These are phyloP conservation scores for Primulina huaijiensis DNA, from an alignment of 257 asterid genomes.

Conservation along the genomic window DNA sequence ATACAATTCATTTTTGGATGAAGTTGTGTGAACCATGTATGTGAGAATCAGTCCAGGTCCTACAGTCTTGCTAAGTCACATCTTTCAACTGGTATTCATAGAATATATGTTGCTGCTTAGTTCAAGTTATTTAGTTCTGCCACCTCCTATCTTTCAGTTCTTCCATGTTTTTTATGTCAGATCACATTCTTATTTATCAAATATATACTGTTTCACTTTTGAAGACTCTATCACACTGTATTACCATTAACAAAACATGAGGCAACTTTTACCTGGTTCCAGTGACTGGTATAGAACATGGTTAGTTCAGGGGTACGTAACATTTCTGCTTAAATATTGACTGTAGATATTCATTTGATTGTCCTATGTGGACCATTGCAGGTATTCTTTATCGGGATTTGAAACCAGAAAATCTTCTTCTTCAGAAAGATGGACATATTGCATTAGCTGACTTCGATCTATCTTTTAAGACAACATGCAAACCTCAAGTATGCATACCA, in stretches of 20 bases:
- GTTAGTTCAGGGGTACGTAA: conserved; percentile 7
- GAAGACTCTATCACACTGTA: background rate
- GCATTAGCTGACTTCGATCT: background rate
- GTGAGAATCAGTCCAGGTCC: background rate
- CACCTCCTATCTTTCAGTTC: background rate
- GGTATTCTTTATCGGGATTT: conserved; percentile 93
- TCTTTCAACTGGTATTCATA: background rate
- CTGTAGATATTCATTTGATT: conserved; percentile 11
- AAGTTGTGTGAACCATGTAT: background rate
- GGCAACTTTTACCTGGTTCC: background rate
- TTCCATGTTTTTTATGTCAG: background rate
- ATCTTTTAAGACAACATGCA: background rate
- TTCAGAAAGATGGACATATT: conserved; percentile 64
- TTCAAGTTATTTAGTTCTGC: background rate
- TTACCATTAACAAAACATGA: background rate
- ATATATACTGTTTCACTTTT: background rate
- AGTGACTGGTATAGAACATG: background rate
- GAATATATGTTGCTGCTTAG: background rate
- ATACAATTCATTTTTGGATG: background rate
- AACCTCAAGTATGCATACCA: conserved; percentile 64
- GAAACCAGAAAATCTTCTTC: conserved; percentile 92
- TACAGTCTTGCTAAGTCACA: background rate
- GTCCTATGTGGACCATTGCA: conserved; percentile 35
- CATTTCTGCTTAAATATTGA: conserved; percentile 15
- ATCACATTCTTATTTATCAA: background rate